Conservation (phyloP, 495 filamentous ascomycete genomes). For the Daldinia caldariorum region DNA sequence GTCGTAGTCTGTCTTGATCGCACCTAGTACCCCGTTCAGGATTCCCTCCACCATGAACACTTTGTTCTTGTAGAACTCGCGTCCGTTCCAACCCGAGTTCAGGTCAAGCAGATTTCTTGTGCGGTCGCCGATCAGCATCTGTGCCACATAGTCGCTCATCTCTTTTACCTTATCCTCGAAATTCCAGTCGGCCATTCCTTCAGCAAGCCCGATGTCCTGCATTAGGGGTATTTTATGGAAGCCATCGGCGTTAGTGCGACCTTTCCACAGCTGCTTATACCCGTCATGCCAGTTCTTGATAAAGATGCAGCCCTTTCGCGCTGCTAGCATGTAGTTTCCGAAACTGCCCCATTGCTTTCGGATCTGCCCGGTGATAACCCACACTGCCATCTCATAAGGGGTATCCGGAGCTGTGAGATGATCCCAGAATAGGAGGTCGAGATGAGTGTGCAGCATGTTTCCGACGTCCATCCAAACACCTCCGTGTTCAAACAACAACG, state of each 20-base stretch:
- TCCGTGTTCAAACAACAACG: slow-evolving; percentile 51
- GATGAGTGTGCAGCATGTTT: slow-evolving; percentile 48
- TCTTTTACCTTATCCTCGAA: slow-evolving; percentile 22
- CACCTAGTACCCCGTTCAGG: slow-evolving; percentile 34
- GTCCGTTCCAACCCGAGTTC: slow-evolving; percentile 43
- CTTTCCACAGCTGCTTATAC: slow-evolving; percentile 50
- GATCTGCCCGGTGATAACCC: not conserved
- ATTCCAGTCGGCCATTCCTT: slow-evolving; percentile 34
- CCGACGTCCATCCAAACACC: slow-evolving; percentile 58
- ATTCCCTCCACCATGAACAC: slow-evolving; percentile 30
- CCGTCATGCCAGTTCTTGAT: slow-evolving; percentile 52
- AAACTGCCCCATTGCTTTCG: slow-evolving; percentile 24
- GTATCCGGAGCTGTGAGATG: slow-evolving; percentile 48
- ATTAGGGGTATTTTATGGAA: slow-evolving; percentile 49
- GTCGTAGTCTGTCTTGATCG: slow-evolving; percentile 38
- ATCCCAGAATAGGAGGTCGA: slow-evolving; percentile 54
- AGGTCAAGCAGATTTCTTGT: slow-evolving; percentile 41
- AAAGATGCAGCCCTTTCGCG: slow-evolving; percentile 48
- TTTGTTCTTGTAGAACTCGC: slow-evolving; percentile 42
- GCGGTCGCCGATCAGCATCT: slow-evolving; percentile 44
- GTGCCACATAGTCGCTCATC: slow-evolving; percentile 47
- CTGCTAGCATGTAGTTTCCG: slow-evolving; percentile 49
- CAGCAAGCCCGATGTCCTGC: slow-evolving; percentile 37
- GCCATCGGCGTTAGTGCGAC: slow-evolving; percentile 42
- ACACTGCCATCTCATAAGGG: slow-evolving; percentile 48